Base-by-base conservation (phyloP, 139 green algal species). In the Chlamydomonas asymmetrica region DNA sequence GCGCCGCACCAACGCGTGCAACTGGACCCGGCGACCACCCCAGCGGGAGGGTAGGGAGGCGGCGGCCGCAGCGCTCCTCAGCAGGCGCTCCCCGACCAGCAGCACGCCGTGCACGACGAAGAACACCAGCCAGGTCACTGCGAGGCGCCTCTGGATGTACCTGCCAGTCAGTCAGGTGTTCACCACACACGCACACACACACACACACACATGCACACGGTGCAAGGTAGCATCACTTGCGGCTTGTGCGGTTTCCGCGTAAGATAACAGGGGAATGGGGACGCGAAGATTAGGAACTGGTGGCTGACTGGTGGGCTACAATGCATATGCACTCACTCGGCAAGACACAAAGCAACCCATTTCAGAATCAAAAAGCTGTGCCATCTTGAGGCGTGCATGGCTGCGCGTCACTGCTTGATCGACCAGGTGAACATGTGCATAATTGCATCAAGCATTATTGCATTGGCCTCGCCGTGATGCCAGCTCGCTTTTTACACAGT, bases 31-130 rank as follows among this genome's bases (percentile, higher is more conserved):
- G 45, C 45, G 62, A 10, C 61, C 23, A 23, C 61, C 3, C 23
- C 37, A 4, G 64, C 48, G 20, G 66, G 34, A 4, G 49, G 49
- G 25, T 2, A 3, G 35, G 31, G 40, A 27, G 29, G 27, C 1
- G 56, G 23, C 59, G 31, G 59, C 31, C 10, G 32, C 18, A 22
- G 37, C 61, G 61, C 6, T 6, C 4, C 3, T 37, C 37, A 7
- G 34, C 13, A 10, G 59, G 32, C 32, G 16, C 71, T 77, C 71
- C 2, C 34, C 59, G 18, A 62, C 59, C 20, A 77, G 41, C 71
- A 77, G 71, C 22, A 63, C 0, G 22, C 71, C 71, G 57, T 77
- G 71, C 6, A 63, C n/a, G 41, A 59, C 2, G 71, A 77, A 77
- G 71, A 77, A 77, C 31, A 9, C 2, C 41, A 77, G 45, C 71